Evolutionary conservation across 805 yeast species (phyloP).

Genomic region (Nakazawaea ernobii): DNA sequence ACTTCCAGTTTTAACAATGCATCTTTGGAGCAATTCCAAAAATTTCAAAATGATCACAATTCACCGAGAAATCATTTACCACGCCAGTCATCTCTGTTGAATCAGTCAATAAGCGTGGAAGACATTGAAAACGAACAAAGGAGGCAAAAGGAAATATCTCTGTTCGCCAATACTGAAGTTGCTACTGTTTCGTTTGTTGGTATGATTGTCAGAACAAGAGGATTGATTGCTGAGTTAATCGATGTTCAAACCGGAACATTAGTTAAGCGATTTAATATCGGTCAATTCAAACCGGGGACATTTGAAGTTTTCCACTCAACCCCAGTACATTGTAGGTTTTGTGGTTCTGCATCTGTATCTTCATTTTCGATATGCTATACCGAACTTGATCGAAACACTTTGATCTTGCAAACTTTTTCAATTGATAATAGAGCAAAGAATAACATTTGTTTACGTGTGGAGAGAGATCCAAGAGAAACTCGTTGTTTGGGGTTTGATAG

Average conservation of each 20-base stretch:
- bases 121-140: slow-evolving; percentile 23
- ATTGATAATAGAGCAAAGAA: slow-evolving; percentile 72
- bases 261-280: slow-evolving; percentile 55
- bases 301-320: slow-evolving; percentile 74
- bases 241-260: slow-evolving; percentile 78
- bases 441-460: slow-evolving; percentile 80
- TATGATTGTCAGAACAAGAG: slow-evolving; percentile 58
- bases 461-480: slow-evolving; percentile 88
- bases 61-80: not conserved
- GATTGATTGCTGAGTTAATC: slow-evolving; percentile 54
- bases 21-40: slow-evolving; percentile 11
- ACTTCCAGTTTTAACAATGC: slow-evolving; percentile 17
- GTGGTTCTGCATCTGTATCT: slow-evolving; percentile 81
- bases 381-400: slow-evolving; percentile 45
- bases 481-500: slow-evolving; percentile 83
- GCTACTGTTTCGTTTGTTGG: slow-evolving; percentile 67
- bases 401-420: slow-evolving; percentile 69
- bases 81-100: slow-evolving; percentile 10
- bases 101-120: slow-evolving; percentile 6
- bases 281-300: slow-evolving; percentile 52
- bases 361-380: slow-evolving; percentile 71
- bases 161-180: slow-evolving; percentile 27
- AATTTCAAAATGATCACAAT: not conserved
- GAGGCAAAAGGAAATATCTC: not conserved
- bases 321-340: slow-evolving; percentile 84